A percentile compares a stretch with the other conserved stretches of the same genome.
Conservation (phyloP, 305 asterid genomes). For the Lippia alba region DNA sequence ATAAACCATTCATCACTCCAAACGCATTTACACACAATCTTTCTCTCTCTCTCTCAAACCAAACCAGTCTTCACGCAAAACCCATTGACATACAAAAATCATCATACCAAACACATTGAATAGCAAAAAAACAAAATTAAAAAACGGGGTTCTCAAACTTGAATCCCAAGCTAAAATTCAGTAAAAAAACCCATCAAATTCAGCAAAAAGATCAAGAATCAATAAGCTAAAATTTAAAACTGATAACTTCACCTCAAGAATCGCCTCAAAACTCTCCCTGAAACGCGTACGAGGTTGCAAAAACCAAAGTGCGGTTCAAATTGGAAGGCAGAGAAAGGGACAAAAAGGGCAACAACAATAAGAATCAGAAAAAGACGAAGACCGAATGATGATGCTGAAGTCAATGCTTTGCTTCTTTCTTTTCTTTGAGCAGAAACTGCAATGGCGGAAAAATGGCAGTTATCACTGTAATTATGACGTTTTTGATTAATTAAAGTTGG, state of each 20-base stretch:
- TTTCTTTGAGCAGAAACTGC: slow-evolving; percentile 21
- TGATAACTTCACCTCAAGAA: no score
- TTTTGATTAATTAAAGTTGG: not conserved
- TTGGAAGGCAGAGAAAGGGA: slow-evolving; percentile 11
- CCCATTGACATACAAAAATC: not conserved
- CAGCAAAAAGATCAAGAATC: no score
- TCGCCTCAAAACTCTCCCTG: slow-evolving; percentile 17
- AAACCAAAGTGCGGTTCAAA: slow-evolving; percentile 14
- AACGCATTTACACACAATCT: no score
- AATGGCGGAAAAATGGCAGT: slow-evolving; percentile 30
- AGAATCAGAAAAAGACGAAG: not conserved
- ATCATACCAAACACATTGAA: no score
- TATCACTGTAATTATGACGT: slow-evolving; percentile 28
- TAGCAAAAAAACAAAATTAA: not conserved
- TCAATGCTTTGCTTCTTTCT: slow-evolving; percentile 25
- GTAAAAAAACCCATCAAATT: not conserved
- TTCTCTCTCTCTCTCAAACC: not conserved
- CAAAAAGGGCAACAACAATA: slow-evolving; percentile 9
- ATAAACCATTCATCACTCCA: no score
- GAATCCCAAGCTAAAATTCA: slow-evolving; percentile 19
- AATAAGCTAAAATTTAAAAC: no score
- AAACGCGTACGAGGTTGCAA: slow-evolving; percentile 29
- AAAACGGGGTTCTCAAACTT: not conserved
- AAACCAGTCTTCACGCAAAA: slow-evolving; percentile 12
- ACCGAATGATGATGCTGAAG: not conserved